Evolutionary conservation across 371 early-diverging fungal genomes (phyloP).

Genomic region (Cokeromyces recurvatus): DNA sequence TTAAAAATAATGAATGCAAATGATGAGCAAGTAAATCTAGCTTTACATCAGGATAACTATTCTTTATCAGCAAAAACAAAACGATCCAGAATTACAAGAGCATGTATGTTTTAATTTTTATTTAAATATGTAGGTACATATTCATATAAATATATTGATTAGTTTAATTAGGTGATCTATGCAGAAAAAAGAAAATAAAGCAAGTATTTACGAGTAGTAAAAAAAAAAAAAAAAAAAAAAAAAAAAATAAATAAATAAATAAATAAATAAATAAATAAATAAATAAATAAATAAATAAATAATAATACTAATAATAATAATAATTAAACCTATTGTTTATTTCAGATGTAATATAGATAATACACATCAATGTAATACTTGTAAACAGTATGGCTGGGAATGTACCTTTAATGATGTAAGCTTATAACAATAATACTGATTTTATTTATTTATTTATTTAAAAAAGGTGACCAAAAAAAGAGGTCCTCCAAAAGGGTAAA

Average conservation of each 20-base stretch:
- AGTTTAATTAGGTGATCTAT: conserved; percentile 45
- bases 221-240: no score
- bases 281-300: no score
- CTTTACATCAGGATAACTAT: no score
- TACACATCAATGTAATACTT: conserved; percentile 34
- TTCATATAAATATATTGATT: not conserved
- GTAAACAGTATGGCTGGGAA: conserved; percentile 36
- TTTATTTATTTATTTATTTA: no score
- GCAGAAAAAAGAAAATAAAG: conserved; percentile 45
- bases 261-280: no score
- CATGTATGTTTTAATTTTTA: conserved; percentile 19
- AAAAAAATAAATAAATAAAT: no score
- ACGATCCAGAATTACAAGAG: conserved; percentile 30
- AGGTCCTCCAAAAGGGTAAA: conserved; percentile 52
- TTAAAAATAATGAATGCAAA: no score
- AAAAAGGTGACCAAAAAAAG: conserved; percentile 43
- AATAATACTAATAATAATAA: no score
- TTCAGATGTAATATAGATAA: conserved; percentile 39
- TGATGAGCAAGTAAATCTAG: no score
- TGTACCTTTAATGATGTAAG: conserved; percentile 46
- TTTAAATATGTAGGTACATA: not conserved
- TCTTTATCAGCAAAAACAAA: no score
- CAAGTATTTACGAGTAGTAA: no score
- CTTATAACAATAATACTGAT: not conserved
- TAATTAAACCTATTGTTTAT: no score